These are phyloP conservation scores for Platanthera guangdongensis DNA, from an alignment of 106 monocot genomes.

Conservation along the genomic window DNA sequence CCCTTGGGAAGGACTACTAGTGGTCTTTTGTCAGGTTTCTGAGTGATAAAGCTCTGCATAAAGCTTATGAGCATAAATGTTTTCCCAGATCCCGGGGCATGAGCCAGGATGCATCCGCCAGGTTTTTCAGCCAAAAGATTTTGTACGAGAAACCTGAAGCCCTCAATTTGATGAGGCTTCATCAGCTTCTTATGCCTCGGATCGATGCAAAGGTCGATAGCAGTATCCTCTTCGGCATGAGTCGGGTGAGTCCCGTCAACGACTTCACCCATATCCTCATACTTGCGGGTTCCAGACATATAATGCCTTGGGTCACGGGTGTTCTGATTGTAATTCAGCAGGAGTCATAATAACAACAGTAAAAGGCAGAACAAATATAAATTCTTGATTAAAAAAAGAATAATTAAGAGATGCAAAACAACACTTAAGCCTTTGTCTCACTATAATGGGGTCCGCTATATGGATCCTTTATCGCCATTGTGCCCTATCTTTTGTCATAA, in stretches of 20 bases:
- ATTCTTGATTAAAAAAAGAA: no score
- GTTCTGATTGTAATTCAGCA: conserved; percentile 18
- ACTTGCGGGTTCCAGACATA: conserved; percentile 10
- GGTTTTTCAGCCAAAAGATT: conserved; percentile 77
- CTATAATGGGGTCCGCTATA: no score
- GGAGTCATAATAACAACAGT: no score
- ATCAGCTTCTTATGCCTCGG: conserved; percentile 73
- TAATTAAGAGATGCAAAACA: no score
- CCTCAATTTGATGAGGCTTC: conserved; percentile 83
- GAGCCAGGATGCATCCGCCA: conserved; percentile 90
- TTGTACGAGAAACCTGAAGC: conserved; percentile 77
- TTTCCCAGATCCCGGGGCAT: conserved; percentile 96
- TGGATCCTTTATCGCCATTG: no score
- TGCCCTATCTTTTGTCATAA: no score
- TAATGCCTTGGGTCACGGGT: conserved; percentile 28
- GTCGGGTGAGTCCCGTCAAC: conserved; percentile 14
- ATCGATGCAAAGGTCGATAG: conserved; percentile 61
- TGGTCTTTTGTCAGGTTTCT: conserved; percentile 59
- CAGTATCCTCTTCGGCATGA: conserved; percentile 29
- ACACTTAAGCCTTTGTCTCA: no score
- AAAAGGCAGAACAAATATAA: no score
- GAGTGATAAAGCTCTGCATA: conserved; percentile 89
- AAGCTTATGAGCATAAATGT: conserved; percentile 98
- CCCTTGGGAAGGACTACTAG: conserved; percentile 83
- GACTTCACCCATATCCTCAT: conserved; percentile 21